A percentile compares a stretch with the other conserved stretches of the same genome.
These are phyloP conservation scores for Auriculariales sp. DNA, from an alignment of 768 basidiomycete species.

Conservation along the genomic window DNA sequence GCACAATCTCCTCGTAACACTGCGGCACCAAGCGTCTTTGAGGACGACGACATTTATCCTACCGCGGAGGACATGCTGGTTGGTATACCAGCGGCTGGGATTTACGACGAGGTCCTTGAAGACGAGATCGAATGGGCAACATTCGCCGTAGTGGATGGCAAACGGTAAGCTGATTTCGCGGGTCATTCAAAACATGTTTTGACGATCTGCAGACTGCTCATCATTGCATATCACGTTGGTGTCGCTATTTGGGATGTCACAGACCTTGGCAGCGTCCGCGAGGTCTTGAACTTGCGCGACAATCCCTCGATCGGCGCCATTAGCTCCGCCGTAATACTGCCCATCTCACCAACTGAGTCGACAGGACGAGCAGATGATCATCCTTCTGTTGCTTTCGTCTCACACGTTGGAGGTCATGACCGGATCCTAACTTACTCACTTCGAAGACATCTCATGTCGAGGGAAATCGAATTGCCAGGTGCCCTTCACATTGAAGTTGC, in stretches of 20 bases:
- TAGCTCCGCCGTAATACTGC: slow-evolving; percentile 28
- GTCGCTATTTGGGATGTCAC: slow-evolving; percentile 53
- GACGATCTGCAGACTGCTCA: not conserved
- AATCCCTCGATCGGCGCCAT: slow-evolving; percentile 18
- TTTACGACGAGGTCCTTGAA: too few species aligned
- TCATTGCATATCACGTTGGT: slow-evolving; percentile 24
- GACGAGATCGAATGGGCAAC: too few species aligned
- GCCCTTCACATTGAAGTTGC: slow-evolving; percentile 29
- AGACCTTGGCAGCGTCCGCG: slow-evolving; percentile 32
- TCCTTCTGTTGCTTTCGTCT: slow-evolving; percentile 24
- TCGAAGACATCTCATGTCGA: slow-evolving; percentile 33
- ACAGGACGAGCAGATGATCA: slow-evolving; percentile 17
- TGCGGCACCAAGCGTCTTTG: too few species aligned
- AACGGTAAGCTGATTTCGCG: too few species aligned
- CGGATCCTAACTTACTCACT: slow-evolving; percentile 31
- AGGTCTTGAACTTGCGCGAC: slow-evolving; percentile 36
- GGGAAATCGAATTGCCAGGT: slow-evolving; percentile 27
- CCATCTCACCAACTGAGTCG: slow-evolving; percentile 13
- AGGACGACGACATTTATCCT: too few species aligned
- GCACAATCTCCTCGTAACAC: too few species aligned
- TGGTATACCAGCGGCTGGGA: too few species aligned
- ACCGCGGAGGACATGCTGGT: too few species aligned
- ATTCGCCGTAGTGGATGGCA: too few species aligned
- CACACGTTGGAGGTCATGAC: slow-evolving; percentile 13
- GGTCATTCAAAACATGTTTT: too few species aligned